Base-by-base conservation (phyloP, 306 rosid species). In the Echinosophora koreensis region DNA sequence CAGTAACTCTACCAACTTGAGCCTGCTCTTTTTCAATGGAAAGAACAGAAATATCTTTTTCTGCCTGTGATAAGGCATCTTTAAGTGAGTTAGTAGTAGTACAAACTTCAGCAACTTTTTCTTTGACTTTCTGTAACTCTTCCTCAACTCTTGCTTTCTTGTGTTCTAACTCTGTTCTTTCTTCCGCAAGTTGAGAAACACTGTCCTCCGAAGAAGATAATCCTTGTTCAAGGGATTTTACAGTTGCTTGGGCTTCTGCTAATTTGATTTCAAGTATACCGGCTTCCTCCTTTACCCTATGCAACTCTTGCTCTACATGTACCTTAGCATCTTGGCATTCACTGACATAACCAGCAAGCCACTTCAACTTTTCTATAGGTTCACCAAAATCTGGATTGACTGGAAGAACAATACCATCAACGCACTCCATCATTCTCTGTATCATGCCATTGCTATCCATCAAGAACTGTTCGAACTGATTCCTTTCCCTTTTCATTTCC, bases 331-430 rank as follows among this genome's bases (percentile, higher is more conserved):
- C 96, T 74, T 76, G 93, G 54, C 89, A 87, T 77, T 92, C 89
- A 51, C 66, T 60, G 52, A 92, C 67, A 83, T 86, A 86, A 66
- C 85, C 88, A 69, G 86, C 90, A 80, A 96, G 77, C 94, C 90
- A 89, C 50, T 83, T 88, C 81, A 92, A 79, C 94, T 96, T 96
- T 58, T 80, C 91, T 70, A 85, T 79, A 64, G 99, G 98, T 76
- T 89, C 99, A 63, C 82, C 89, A 81, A 87, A 91, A 79, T 37
- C 88, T 6, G 84, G 73, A 84, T 88, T 89, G 77, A 77, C 86
- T 3, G 97, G 96, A 90, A 89, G 88, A 72, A 49, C 67, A 18
- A 92, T 83, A 74, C 78, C 85, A 78, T 96, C 93, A 82, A 96
- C 76, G 62, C 88, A 79, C 81, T 88, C 90, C 77, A 87, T 83